A percentile compares a stretch with the other conserved stretches of the same genome.
These are phyloP conservation scores for Dactylellina drechsleri DNA, from an alignment of 2,329 filamentous ascomycete species.

Conservation along the genomic window DNA sequence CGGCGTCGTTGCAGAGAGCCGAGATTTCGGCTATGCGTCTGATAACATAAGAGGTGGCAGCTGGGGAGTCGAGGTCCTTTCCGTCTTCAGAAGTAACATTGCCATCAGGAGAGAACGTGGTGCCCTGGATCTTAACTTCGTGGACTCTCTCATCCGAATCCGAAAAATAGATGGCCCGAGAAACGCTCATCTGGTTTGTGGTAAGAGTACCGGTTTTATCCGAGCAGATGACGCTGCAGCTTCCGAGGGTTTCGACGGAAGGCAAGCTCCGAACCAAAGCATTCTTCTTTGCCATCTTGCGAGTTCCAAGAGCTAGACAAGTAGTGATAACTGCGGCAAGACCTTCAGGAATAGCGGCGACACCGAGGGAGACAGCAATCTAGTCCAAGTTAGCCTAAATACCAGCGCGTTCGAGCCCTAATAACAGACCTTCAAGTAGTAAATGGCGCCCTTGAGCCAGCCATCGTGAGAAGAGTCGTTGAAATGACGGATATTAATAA, in stretches of 20 bases:
- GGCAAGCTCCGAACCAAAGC: slow-evolving; percentile 95
- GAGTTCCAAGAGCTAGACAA: slow-evolving; percentile 91
- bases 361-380: slow-evolving; percentile 97
- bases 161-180: slow-evolving; percentile 82
- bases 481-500: slow-evolving; percentile 98
- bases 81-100: slow-evolving; percentile 70
- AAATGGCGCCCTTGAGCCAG: slow-evolving; percentile 97
- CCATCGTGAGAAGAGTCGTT: slow-evolving; percentile 90
- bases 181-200: slow-evolving; percentile 99
- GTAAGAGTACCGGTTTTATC: slow-evolving; percentile 99
- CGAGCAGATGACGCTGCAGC: slow-evolving; percentile 99
- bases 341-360: slow-evolving; percentile 96
- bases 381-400: slow-evolving; percentile 53
- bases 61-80: slow-evolving; percentile 67
- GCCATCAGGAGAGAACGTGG: slow-evolving; percentile 82
- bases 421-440: slow-evolving; percentile 80
- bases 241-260: slow-evolving; percentile 96
- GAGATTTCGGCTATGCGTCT: slow-evolving; percentile 69
- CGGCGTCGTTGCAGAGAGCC: slow-evolving; percentile 87
- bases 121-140: slow-evolving; percentile 76
- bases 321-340: slow-evolving; percentile 99
- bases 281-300: slow-evolving; percentile 99
- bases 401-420: neutral
- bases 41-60: slow-evolving; percentile 73
- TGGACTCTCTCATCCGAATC: slow-evolving; percentile 34